A percentile compares a stretch with the other conserved stretches of the same genome.
phyloP scores from a whole-genome alignment of 805 yeast species.

The Saturnispora sanitii region DNA sequence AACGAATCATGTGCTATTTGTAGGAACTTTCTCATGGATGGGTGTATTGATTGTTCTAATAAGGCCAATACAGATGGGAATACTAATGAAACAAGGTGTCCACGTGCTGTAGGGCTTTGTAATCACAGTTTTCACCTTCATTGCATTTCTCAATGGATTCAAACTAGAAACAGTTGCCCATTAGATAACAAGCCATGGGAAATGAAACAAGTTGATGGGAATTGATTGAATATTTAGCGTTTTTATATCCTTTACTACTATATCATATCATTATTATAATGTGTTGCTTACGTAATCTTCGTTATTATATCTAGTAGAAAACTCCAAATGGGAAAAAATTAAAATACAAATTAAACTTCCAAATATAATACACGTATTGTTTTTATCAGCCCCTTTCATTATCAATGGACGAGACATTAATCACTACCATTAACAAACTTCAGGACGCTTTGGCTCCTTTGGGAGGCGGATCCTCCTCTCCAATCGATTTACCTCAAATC shows the following conservation, averaged over 20 bases:
- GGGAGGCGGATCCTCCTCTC: constrained; percentile 83
- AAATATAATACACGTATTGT: too few relatives aligned
- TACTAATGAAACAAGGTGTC: constrained; percentile 45
- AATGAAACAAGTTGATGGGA: constrained; percentile 22
- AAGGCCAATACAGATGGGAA: constrained; percentile 23
- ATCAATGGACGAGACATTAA: constrained; percentile 70
- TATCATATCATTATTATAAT: too few relatives aligned
- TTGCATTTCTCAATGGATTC: constrained; percentile 92
- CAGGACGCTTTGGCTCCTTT: constrained; percentile 97
- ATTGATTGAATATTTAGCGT: neutral
- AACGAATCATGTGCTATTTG: constrained; percentile 94
- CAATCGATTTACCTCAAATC: constrained; percentile 86
- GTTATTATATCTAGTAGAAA: too few relatives aligned
- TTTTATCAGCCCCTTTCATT: too few relatives aligned
- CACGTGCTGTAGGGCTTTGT: constrained; percentile 95
- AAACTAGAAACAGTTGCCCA: constrained; percentile 93
- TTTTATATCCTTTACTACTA: neutral
- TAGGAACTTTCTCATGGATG: constrained; percentile 96
- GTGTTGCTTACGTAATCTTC: too few relatives aligned
- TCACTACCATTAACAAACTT: constrained; percentile 77
- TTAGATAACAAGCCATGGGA: constrained; percentile 88
- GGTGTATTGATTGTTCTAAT: constrained; percentile 85
- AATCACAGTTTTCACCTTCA: constrained; percentile 98
- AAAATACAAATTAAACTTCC: too few relatives aligned
- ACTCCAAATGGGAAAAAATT: too few relatives aligned